Base-by-base conservation (phyloP, 805 yeast genomes). In the Candida yuanshanica region DNA sequence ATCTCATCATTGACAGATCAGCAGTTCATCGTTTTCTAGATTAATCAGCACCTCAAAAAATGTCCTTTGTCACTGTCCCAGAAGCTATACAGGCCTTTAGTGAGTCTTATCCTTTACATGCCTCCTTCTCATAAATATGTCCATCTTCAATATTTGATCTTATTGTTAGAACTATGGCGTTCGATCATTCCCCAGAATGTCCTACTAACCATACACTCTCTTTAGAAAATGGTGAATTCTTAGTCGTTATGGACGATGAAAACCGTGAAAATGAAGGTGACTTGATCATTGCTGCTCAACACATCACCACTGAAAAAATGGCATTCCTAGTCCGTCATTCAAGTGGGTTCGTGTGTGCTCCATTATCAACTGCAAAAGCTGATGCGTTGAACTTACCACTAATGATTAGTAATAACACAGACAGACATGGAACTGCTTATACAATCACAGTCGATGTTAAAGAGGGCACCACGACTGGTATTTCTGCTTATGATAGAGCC, bases 251-350 rank as follows among this genome's bases (percentile, higher is more conserved):
- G 85, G 99, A 93, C 62, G 96, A 93, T 59, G 97, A 88, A 62
- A 75, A 75, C 58, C 80, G 99, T 53, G 99, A 93, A 63, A 93
- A 93, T 62, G 99, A 93, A 66, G 99, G 99, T 39, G 99, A 93
- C 60, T 71, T 93, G 56, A 88, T 93, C 52, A 81, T 86, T 37
- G 95, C 98, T n/a, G 99, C 96, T 29, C 79, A 83, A 50, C 69
- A 69, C 40, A 70, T 81, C 50, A 84, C 95, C 32, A 79, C 84
- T 35, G 81, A 81, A 56, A 79, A 89, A 50, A 88, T 93, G 96
- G 99, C 98, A 2, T 93, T 93, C 55, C 66, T 93, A 47, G 95
- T 93, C 35, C 81, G 91, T 51, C 74, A 84, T 52, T 79, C 90
- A 1, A 81, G 89, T 7, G 99, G 99, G 5, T 91, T 84, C 62